Conservation (phyloP, 495 filamentous ascomycete species). For the Aspergillus bertholletiae region DNA sequence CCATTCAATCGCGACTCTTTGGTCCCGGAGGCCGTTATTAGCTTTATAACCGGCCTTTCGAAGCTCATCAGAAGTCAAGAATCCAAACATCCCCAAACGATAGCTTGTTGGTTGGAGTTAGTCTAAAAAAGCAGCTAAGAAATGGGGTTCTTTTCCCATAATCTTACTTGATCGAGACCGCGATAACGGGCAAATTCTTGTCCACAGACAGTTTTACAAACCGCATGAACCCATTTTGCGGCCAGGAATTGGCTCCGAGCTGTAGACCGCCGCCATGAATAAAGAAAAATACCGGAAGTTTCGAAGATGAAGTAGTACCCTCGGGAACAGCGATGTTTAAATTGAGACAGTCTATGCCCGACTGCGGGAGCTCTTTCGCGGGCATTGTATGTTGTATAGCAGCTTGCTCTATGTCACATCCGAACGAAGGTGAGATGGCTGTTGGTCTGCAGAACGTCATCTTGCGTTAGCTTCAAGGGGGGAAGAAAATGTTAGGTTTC, state of each 20-base stretch:
- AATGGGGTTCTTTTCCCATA: not conserved
- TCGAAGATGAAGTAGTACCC: constrained; percentile 21
- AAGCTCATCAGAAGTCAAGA: constrained; percentile 39
- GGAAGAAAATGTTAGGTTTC: not conserved
- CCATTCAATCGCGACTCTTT: constrained; percentile 31
- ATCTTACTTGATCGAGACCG: constrained; percentile 42
- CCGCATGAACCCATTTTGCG: constrained; percentile 35
- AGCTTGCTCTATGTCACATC: constrained; percentile 23
- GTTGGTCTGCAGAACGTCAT: constrained; percentile 16
- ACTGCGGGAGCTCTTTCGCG: constrained; percentile 24
- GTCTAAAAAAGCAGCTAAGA: not conserved
- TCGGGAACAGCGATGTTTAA: constrained; percentile 40
- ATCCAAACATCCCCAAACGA: constrained; percentile 49
- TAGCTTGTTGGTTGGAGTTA: constrained; percentile 26
- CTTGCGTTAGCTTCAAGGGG: not conserved
- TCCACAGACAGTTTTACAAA: constrained; percentile 37
- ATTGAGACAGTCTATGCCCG: constrained; percentile 40
- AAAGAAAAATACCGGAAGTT: constrained; percentile 42
- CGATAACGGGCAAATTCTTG: constrained; percentile 37
- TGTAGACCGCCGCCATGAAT: constrained; percentile 44
- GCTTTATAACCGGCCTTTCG: constrained; percentile 27
- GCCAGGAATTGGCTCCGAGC: constrained; percentile 36
- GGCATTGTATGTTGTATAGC: constrained; percentile 28
- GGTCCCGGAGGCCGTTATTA: constrained; percentile 36
- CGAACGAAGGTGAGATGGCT: constrained; percentile 19